A percentile compares a stretch with the other conserved stretches of the same genome.
These are phyloP conservation scores for Serendipita vermifera DNA, from an alignment of 768 basidiomycete genomes.

Conservation along the genomic window DNA sequence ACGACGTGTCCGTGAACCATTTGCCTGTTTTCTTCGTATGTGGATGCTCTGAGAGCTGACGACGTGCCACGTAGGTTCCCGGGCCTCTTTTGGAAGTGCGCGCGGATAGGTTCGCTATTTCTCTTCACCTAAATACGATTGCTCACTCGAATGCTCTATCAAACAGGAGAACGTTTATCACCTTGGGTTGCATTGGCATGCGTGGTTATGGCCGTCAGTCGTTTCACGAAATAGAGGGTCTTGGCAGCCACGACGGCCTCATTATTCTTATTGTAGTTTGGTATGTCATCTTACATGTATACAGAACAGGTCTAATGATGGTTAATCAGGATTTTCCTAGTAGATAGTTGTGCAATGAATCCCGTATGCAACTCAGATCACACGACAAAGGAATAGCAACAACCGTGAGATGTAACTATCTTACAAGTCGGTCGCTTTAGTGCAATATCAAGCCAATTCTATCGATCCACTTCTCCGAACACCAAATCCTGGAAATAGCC, in stretches of 20 bases:
- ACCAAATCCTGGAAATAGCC: conserved; percentile 54
- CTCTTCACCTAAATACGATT: not conserved
- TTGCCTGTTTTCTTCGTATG: conserved; percentile 8
- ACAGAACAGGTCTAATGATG: too few species aligned
- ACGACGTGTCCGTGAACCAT: not conserved
- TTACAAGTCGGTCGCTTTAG: too few species aligned
- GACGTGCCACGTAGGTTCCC: conserved; percentile 45
- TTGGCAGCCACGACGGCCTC: too few species aligned
- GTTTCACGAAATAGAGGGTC: conserved; percentile 32
- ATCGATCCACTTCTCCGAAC: conserved; percentile 56
- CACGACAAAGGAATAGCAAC: too few species aligned
- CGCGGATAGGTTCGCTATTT: conserved; percentile 67
- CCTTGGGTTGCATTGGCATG: conserved; percentile 94
- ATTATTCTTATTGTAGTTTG: too few species aligned
- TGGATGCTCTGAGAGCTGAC: not conserved
- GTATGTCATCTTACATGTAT: too few species aligned
- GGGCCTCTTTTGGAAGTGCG: conserved; percentile 89
- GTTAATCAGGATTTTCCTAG: too few species aligned
- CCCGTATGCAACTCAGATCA: too few species aligned
- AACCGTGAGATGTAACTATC: too few species aligned
- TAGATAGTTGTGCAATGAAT: too few species aligned
- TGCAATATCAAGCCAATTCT: too few species aligned
- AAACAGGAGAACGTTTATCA: conserved; percentile 86
- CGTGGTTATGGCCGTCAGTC: conserved; percentile 76
- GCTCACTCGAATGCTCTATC: not conserved